Percentiles rank a stretch among this genome's conserved stretches.
These are phyloP conservation scores for Rhynchosporium graminicola DNA, from an alignment of 2,329 filamentous ascomycete genomes.

Conservation along the genomic window DNA sequence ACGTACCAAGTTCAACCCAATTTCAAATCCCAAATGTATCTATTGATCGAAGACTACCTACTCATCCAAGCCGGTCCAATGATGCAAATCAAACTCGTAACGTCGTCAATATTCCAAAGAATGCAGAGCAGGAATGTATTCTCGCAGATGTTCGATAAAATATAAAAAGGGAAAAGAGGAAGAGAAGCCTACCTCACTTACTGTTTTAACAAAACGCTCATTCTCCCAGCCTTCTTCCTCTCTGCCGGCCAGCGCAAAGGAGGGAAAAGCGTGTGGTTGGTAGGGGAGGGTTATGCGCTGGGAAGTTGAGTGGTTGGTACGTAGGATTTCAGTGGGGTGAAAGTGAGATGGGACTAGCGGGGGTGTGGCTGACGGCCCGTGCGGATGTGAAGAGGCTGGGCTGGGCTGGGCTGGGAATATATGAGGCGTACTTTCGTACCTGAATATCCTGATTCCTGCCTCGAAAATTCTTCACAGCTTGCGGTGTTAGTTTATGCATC, in stretches of 20 bases:
- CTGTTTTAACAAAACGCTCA: conserved; percentile 3
- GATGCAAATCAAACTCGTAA: not conserved
- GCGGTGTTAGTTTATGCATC: not conserved
- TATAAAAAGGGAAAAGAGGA: not conserved
- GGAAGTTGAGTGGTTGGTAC: conserved; percentile 5
- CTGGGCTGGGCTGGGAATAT: conserved; percentile 1
- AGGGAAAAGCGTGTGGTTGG: conserved; percentile 4
- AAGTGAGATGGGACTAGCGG: not conserved
- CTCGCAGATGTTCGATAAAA: not conserved
- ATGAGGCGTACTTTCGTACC: not conserved
- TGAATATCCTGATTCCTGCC: not conserved
- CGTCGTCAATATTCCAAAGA: not conserved
- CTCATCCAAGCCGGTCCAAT: not conserved
- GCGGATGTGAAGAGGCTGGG: not conserved
- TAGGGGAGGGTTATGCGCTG: not conserved
- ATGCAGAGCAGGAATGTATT: not conserved
- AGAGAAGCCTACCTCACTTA: not conserved
- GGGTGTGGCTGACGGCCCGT: not conserved
- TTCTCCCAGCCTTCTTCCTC: not conserved
- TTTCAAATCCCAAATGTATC: not conserved
- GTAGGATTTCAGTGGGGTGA: not conserved
- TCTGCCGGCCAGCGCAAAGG: not conserved
- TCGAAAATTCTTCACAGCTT: not conserved
- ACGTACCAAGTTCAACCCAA: not conserved
- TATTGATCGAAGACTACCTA: not conserved